phyloP scores from a whole-genome alignment of 2,329 filamentous ascomycete species.

The Trichoderma simmonsii region DNA sequence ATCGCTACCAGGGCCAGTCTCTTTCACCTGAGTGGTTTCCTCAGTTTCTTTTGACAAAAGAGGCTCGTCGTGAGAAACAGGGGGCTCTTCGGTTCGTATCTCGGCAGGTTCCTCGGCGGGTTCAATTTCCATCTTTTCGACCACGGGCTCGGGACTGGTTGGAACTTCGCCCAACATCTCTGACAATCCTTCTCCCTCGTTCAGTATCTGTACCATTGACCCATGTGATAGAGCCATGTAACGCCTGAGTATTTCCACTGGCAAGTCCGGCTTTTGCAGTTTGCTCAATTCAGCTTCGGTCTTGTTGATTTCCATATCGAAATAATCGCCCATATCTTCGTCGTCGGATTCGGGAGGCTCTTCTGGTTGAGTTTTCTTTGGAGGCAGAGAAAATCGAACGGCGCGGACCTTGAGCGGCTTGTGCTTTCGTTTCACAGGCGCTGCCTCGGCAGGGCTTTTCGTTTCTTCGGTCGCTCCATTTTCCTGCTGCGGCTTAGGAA shows the following conservation, averaged over 20 bases:
- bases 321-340: conserved; percentile 57
- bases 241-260: conserved; percentile 42
- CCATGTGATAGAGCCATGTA: conserved; percentile 49
- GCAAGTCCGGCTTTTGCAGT: conserved; percentile 41
- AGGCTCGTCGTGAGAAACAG: not conserved
- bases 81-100: not conserved
- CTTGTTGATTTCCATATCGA: conserved; percentile 51
- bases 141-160: not conserved
- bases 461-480: not conserved
- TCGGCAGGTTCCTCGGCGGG: not conserved
- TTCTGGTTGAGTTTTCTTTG: conserved; percentile 33
- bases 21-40: not conserved
- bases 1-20: not conserved
- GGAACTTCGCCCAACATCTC: conserved; percentile 41
- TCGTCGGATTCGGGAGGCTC: conserved; percentile 51
- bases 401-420: conserved; percentile 32
- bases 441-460: not conserved
- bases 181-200: conserved; percentile 42
- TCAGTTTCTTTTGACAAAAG: not conserved
- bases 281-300: conserved; percentile 48
- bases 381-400: conserved; percentile 41
- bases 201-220: conserved; percentile 46
- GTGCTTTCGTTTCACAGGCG: conserved; percentile 24
- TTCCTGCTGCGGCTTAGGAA: conserved; percentile 5
- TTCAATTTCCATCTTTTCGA: not conserved